Base-by-base conservation (phyloP, 1,139 yeast genomes). In the Komagataea norvegica region DNA sequence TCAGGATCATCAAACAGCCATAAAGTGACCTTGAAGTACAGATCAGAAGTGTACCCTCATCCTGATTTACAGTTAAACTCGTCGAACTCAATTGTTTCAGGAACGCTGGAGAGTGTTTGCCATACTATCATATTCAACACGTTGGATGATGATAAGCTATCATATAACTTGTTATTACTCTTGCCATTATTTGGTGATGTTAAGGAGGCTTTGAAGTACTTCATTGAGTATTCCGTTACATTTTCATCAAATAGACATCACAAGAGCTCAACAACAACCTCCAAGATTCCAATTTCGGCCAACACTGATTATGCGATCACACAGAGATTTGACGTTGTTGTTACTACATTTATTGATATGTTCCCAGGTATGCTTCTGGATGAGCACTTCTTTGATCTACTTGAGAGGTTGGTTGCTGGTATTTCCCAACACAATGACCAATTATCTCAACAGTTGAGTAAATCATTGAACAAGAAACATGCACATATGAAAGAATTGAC, bases 181-280 rank as follows among this genome's bases (percentile, higher is more conserved):
- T 59, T 86, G 32, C 95, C 96, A 0, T 56, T 86, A 25, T 64
- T 82, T 41, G 82, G 83, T 16, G 75, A 76, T 48, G 70, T 83
- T 42, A 72, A 70, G 17, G 60, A 63, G 10, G 72, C 75, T 9
- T 59, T 86, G 41, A 68, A 66, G 22, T 67, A 62, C 36, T 65
- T 77, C 48, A 62, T 65, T 33, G 70, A 67, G 31, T 73, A 64
- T 43, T 64, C 74, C 0, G 48, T 61, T 6, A 47, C 59, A 16
- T 64, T 67, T 40, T 56, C 64, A 5, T 55, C 56, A 17, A 57
- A 57, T 28, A 43, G 46, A 31, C 37, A 32, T 18, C 13, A 19
- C 14, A 44, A 43, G 34, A 30, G n/a, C 31, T 33, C 21, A 25
- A 33, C 29, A 14, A 33, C 29, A 14, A 29, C 14, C 25, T 13